Conservation (phyloP, 2,329 filamentous ascomycete species). For the Aureobasidium leucospermi region DNA sequence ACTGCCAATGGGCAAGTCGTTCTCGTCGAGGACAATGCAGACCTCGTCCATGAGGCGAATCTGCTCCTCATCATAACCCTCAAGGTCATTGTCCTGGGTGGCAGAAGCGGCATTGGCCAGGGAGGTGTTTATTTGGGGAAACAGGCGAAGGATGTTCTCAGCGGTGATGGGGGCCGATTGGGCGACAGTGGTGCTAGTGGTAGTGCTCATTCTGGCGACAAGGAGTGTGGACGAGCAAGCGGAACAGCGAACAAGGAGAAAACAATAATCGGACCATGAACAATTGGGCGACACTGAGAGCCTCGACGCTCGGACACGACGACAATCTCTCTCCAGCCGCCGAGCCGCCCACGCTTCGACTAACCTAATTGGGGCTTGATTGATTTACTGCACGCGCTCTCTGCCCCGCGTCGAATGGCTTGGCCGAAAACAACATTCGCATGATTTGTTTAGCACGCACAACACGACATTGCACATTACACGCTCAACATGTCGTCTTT, state of each 20-base stretch:
- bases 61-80: conserved; percentile 94
- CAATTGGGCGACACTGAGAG: too few species aligned
- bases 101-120: conserved; percentile 50
- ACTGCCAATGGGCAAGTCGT: conserved; percentile 88
- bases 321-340: too few species aligned
- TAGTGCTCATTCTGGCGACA: conserved; percentile 24
- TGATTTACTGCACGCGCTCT: not conserved
- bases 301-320: too few species aligned
- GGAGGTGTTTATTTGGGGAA: conserved; percentile 68
- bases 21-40: conserved; percentile 90
- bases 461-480: not conserved
- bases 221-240: too few species aligned
- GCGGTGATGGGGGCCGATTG: conserved; percentile 63
- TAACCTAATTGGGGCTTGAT: not conserved
- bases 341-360: too few species aligned
- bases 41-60: conserved; percentile 98
- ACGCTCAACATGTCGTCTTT: conserved; percentile 43
- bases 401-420: not conserved
- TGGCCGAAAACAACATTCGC: too few species aligned
- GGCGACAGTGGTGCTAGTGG: conserved; percentile 23
- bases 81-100: conserved; percentile 62
- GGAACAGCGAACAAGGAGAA: not conserved
- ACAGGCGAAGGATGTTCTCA: conserved; percentile 77
- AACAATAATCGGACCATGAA: not conserved
- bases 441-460: not conserved